A percentile compares a stretch with the other conserved stretches of the same genome.
phyloP scores from a whole-genome alignment of 169 alveolate species.

The Perkinsus olseni region DNA sequence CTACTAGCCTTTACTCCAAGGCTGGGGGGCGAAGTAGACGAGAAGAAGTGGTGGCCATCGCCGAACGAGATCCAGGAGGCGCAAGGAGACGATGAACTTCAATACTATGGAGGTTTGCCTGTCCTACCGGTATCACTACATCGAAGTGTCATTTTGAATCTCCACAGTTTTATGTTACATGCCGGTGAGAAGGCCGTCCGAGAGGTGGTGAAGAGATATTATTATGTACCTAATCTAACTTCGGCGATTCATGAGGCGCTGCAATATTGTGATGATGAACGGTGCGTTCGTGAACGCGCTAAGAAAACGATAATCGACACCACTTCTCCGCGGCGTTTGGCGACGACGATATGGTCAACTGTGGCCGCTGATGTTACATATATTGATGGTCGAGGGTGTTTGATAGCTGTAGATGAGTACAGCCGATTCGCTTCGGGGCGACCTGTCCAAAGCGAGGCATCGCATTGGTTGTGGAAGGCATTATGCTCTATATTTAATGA shows the following conservation, averaged over 20 bases:
- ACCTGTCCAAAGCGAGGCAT: background rate
- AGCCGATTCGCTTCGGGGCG: background rate
- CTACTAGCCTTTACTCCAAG: background rate
- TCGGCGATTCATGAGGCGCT: background rate
- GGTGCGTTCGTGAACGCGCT: background rate
- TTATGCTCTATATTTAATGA: background rate
- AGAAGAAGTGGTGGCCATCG: background rate
- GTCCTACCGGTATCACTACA: background rate
- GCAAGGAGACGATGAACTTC: background rate
- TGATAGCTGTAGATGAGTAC: background rate
- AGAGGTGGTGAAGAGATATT: background rate
- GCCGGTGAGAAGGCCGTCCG: background rate
- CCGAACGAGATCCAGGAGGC: background rate
- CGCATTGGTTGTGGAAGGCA: background rate
- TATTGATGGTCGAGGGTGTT: background rate
- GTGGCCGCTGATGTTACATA: background rate
- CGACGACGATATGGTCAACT: background rate
- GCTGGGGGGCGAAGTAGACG: constrained; percentile 6
- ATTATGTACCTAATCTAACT: background rate
- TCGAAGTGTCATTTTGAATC: background rate
- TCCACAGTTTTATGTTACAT: background rate
- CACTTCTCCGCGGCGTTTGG: background rate
- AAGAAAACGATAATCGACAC: background rate
- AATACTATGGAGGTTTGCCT: background rate
- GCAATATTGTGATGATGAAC: background rate